Conservation (phyloP, 116 monocot species). For the Dioscorea cayenensis region DNA sequence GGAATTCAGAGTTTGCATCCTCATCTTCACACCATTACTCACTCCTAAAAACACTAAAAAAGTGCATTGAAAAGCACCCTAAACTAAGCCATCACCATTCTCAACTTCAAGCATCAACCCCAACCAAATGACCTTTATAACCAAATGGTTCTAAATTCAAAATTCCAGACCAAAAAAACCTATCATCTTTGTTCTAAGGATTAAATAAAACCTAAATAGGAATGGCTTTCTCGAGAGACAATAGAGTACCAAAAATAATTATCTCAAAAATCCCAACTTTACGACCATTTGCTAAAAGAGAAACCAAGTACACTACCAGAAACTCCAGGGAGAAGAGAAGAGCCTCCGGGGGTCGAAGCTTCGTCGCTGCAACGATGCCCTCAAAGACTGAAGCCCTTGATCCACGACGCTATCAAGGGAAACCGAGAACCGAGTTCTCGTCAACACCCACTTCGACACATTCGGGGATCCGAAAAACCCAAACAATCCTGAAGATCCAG, state of each 20-base stretch:
- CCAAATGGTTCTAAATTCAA: no score
- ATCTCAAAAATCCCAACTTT: not conserved
- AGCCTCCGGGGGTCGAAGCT: not conserved
- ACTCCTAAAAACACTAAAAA: not conserved
- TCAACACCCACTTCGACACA: not conserved
- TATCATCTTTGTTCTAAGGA: no score
- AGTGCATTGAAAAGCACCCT: not conserved
- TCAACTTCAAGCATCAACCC: not conserved
- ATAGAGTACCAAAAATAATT: not conserved
- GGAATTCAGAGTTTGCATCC: no score
- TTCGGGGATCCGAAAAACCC: not conserved
- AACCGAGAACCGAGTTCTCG: not conserved
- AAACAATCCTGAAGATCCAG: not conserved
- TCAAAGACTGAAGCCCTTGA: conserved; percentile 8
- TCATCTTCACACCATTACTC: not conserved
- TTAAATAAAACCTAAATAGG: no score
- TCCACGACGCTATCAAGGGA: not conserved
- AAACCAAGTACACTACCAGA: conserved; percentile 9
- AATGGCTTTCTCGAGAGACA: no score
- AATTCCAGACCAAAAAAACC: no score
- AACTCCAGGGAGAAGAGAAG: conserved; percentile 4
- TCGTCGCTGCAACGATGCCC: conserved; percentile 17
- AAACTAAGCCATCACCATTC: not conserved
- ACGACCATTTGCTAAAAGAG: not conserved
- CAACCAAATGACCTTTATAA: not conserved